These are phyloP conservation scores for Phyllostachys edulis DNA, from an alignment of 176 grass and related monocot genomes.

Conservation along the genomic window DNA sequence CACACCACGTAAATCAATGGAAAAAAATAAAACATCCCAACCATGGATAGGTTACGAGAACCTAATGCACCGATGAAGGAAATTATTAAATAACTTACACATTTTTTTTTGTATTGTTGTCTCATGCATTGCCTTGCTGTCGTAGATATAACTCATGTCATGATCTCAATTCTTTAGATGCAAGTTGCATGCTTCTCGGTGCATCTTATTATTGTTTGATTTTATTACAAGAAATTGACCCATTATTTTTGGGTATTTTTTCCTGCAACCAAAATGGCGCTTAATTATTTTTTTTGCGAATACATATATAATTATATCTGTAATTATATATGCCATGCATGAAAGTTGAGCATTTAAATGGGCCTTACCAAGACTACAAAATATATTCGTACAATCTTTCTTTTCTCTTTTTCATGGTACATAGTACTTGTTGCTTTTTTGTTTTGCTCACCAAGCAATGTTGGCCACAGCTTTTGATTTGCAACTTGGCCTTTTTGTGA, in stretches of 20 bases:
- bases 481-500: conserved; percentile 24
- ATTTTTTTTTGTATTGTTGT: neutral
- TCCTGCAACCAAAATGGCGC: neutral
- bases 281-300: neutral
- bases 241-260: neutral
- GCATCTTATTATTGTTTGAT: conserved; percentile 19
- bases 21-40: neutral
- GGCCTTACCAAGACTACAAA: neutral
- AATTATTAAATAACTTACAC: neutral
- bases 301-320: neutral
- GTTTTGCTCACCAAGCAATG: conserved; percentile 15
- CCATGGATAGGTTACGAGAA: neutral
- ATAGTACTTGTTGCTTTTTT: neutral
- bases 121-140: neutral
- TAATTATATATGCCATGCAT: neutral
- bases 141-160: conserved; percentile 1
- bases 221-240: neutral
- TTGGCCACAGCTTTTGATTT: conserved; percentile 30
- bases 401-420: neutral
- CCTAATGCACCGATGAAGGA: neutral
- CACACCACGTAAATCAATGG: neutral
- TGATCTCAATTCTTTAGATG: neutral
- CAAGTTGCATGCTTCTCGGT: conserved; percentile 27
- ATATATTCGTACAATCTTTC: neutral
- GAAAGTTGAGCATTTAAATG: neutral